Percentiles rank a stretch among this genome's conserved stretches.
phyloP scores from a whole-genome alignment of 768 basidiomycete genomes.

The Tylopilus felleus region DNA sequence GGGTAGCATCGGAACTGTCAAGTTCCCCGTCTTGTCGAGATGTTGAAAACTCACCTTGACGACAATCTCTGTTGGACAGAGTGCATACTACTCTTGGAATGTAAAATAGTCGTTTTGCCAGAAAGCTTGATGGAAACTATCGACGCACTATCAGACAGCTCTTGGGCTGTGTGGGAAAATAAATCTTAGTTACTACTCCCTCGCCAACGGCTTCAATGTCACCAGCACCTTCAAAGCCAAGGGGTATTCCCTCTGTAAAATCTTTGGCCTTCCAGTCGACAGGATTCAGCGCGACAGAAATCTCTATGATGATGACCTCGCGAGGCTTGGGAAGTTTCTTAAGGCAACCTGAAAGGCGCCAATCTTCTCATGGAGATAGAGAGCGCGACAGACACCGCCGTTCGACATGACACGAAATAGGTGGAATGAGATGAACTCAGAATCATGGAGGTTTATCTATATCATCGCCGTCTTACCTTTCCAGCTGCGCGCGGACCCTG shows the following conservation, averaged over 20 bases:
- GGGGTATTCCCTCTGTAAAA: not conserved
- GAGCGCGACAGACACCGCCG: too few relatives aligned
- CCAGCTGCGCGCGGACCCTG: too few relatives aligned
- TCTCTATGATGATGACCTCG: conserved; percentile 40
- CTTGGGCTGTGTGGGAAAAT: too few relatives aligned
- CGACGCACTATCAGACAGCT: not conserved
- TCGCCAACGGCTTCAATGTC: not conserved
- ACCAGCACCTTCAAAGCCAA: not conserved
- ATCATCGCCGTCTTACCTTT: too few relatives aligned
- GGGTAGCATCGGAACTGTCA: conserved; percentile 22
- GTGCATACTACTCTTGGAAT: conserved; percentile 25
- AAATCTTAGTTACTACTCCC: too few relatives aligned
- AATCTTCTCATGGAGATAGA: too few relatives aligned
- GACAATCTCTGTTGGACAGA: conserved; percentile 16
- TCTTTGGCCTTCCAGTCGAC: conserved; percentile 30
- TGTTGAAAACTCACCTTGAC: conserved; percentile 2
- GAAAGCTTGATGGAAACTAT: not conserved
- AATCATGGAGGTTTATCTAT: too few relatives aligned
- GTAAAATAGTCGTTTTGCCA: not conserved
- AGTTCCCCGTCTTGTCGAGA: not conserved
- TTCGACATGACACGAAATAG: too few relatives aligned
- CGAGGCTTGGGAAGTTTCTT: too few relatives aligned
- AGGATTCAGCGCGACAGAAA: conserved; percentile 41
- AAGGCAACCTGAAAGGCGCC: too few relatives aligned
- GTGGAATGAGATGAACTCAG: too few relatives aligned